Evolutionary conservation across 768 basidiomycete species (phyloP), one percentile per base, ranked within the genome.

Genomic region (Tephrocybe sp.): DNA sequence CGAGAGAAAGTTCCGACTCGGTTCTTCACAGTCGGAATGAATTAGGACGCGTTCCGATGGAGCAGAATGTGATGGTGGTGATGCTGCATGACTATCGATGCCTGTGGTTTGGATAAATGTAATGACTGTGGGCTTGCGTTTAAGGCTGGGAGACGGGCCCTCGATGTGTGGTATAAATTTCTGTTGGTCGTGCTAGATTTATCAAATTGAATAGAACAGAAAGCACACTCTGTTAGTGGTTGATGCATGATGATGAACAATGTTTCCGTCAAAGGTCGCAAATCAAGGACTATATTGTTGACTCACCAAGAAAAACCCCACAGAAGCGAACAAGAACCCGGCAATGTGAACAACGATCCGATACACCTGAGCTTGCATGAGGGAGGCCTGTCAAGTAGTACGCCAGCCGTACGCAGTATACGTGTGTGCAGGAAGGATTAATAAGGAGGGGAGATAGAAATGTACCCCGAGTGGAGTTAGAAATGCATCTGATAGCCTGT

Each of bases 231-330:
- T 73, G 54, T 13, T 11, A 29, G 27, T 29, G 27, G 54, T 13
- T 11, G 11, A 11, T 29, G 27, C 27, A 29, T 5, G 27, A 27
- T 18, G 18, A 37, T 15, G 29, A 42, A 37, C 23, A 27, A 18
- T 34, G 13, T 9, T 60, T 21, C 24, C n/a, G 21, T 30, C 39
- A 30, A 25, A 18, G 3, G 13, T 10, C 9, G 7, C 30, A 39
- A 45, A 21, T 31, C 40, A 25, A 3, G 21, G 39, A 29, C 27
- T 29, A 11, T 5, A 29, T n/a, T n/a, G n/a, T n/a, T 38, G 23
- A 57, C 70, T 60, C 47, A 71, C 72, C 61, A 73, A 49, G 36
- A 59, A 61, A 48, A 72, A 68, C 2, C 72, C 72, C 27, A 66
- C 54, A 8, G 58, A 55, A 21, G 65, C 69, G 33, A 67, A 67